Evolutionary conservation across 2,329 filamentous ascomycete species (phyloP).

Genomic region (Fusarium sp.): DNA sequence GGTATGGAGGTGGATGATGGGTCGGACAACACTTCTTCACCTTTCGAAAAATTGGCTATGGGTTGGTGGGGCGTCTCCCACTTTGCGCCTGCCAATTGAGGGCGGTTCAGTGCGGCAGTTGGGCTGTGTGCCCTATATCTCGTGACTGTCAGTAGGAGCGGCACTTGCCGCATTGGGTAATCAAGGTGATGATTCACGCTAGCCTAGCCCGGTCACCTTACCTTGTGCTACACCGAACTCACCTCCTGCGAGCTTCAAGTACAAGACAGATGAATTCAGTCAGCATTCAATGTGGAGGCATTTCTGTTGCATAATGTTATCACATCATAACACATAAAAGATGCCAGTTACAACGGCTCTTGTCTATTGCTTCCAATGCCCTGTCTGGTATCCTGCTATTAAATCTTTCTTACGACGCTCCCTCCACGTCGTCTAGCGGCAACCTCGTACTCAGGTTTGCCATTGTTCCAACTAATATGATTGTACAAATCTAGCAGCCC

Average conservation of each 20-base stretch:
- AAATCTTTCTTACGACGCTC: slow-evolving; percentile 12
- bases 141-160: slow-evolving; percentile 3
- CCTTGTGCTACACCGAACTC: slow-evolving; percentile 18
- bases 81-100: slow-evolving; percentile 16
- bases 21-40: slow-evolving; percentile 38
- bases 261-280: no score
- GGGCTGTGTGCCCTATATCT: slow-evolving; percentile 45
- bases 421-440: slow-evolving; percentile 23
- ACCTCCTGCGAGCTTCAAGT: not conserved
- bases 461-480: slow-evolving; percentile 16
- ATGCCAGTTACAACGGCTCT: slow-evolving; percentile 4
- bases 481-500: slow-evolving; percentile 36
- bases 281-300: no score
- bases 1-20: slow-evolving; percentile 48
- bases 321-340: not conserved
- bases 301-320: not conserved
- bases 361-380: slow-evolving; percentile 39
- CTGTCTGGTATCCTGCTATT: slow-evolving; percentile 17
- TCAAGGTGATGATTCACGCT: not conserved
- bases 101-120: slow-evolving; percentile 61
- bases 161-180: not conserved
- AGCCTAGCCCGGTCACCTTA: slow-evolving; percentile 12
- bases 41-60: slow-evolving; percentile 47
- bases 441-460: slow-evolving; percentile 7
- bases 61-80: slow-evolving; percentile 24